Percentiles rank a stretch among this genome's conserved stretches.
Conservation (phyloP, 148 eudicot species). For the Rhododendron kiyosumense region DNA sequence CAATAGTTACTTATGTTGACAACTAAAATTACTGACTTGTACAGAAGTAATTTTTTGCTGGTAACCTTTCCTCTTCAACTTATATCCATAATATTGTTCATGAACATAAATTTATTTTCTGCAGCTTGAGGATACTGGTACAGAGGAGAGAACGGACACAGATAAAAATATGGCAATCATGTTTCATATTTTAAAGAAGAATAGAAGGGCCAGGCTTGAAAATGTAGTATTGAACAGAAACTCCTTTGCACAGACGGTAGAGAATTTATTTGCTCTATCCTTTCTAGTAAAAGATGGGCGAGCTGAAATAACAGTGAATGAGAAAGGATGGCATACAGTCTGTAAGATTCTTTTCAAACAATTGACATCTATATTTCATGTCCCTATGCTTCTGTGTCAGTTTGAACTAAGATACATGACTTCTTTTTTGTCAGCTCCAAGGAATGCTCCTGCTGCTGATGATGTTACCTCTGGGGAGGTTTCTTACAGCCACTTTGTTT, state of each 20-base stretch:
- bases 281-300: constrained; percentile 92
- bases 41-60: not conserved
- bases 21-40: not conserved
- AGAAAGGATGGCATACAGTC: constrained; percentile 64
- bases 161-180: constrained; percentile 87
- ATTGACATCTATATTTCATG: not conserved
- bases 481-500: constrained; percentile 66
- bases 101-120: not conserved
- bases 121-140: constrained; percentile 57
- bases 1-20: not conserved
- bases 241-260: constrained; percentile 85
- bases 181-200: constrained; percentile 63
- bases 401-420: not conserved
- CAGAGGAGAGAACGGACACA: constrained; percentile 78
- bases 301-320: constrained; percentile 57
- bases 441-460: constrained; percentile 84
- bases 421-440: constrained; percentile 51
- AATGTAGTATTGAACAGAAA: constrained; percentile 57
- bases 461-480: constrained; percentile 66
- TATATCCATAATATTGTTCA: not conserved
- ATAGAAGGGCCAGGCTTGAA: constrained; percentile 62
- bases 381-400: not conserved
- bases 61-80: not conserved
- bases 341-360: constrained; percentile 22
- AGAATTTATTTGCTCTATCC: constrained; percentile 85